A percentile compares a stretch with the other conserved stretches of the same genome.
Evolutionary conservation across 768 basidiomycete genomes (phyloP).

Genomic region (Filobasidium floriforme): DNA sequence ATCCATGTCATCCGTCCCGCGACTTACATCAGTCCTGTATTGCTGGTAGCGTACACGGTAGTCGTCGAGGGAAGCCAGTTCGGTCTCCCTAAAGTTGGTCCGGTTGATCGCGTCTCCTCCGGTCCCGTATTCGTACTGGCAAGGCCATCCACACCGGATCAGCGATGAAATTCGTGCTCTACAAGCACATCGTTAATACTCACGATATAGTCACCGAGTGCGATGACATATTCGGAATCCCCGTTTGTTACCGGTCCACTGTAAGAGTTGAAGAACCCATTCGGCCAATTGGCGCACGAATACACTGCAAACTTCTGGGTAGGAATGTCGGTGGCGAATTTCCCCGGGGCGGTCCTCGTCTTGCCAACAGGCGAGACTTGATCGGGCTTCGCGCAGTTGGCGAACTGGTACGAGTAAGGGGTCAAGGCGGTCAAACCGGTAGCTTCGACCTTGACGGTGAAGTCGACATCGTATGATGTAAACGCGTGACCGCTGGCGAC

Average conservation of each 20-base stretch:
- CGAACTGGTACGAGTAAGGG: conserved; percentile 55
- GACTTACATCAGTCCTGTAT: conserved; percentile 51
- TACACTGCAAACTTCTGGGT: conserved; percentile 57
- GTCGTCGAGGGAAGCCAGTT: conserved; percentile 56
- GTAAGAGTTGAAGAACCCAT: conserved; percentile 60
- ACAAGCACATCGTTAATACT: background rate
- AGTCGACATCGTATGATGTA: conserved; percentile 56
- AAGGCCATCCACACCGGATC: background rate
- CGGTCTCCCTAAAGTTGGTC: conserved; percentile 50
- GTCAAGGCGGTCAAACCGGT: conserved; percentile 52
- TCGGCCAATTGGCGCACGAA: conserved; percentile 36
- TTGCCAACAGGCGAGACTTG: conserved; percentile 51
- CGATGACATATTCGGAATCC: conserved; percentile 51
- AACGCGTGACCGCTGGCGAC: conserved; percentile 51
- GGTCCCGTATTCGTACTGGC: conserved; percentile 35
- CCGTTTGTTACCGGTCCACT: conserved; percentile 54
- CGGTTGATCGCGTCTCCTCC: conserved; percentile 52
- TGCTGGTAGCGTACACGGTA: conserved; percentile 44
- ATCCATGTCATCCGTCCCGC: too few relatives aligned
- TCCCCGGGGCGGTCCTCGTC: conserved; percentile 52
- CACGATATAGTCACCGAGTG: conserved; percentile 53
- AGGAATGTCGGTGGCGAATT: conserved; percentile 52
- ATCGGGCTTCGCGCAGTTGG: conserved; percentile 52
- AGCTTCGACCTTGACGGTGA: conserved; percentile 58
- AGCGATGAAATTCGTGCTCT: too few relatives aligned